phyloP scores from a whole-genome alignment of 345 rosid genomes.

The Litchi chinensis region DNA sequence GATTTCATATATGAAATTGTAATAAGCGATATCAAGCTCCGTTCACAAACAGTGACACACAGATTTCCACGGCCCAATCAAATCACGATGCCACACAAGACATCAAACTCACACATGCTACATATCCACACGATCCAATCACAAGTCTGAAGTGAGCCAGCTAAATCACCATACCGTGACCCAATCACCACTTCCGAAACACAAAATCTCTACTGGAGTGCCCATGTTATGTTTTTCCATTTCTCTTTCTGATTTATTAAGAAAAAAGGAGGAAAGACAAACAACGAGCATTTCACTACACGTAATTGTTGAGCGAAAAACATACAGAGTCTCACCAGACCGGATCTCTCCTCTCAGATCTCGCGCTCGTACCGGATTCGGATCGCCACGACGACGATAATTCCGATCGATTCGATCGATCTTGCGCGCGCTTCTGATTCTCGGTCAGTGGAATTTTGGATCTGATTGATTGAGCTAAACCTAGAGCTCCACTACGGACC shows the following conservation, averaged over 20 bases:
- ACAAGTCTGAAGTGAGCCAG: background rate
- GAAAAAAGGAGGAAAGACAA: background rate
- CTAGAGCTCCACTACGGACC: slow-evolving; percentile 33
- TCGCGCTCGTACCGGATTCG: slow-evolving; percentile 30
- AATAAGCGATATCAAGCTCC: background rate
- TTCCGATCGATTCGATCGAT: slow-evolving; percentile 7
- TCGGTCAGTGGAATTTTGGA: slow-evolving; percentile 27
- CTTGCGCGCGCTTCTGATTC: slow-evolving; percentile 17
- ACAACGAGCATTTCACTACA: slow-evolving; percentile 32
- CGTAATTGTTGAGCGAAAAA: slow-evolving; percentile 21
- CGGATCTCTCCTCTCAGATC: slow-evolving; percentile 29
- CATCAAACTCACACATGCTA: background rate
- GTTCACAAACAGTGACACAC: background rate
- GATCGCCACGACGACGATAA: slow-evolving; percentile 27
- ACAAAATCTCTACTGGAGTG: background rate
- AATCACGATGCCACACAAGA: background rate
- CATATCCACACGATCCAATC: background rate
- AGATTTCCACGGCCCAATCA: slow-evolving; percentile 14
- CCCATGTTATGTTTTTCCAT: background rate
- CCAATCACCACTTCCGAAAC: background rate
- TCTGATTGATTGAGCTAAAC: slow-evolving; percentile 37
- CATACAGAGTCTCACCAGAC: slow-evolving; percentile 13
- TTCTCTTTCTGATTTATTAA: slow-evolving; percentile 9
- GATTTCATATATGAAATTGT: too few species aligned
- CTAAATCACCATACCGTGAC: background rate